Conservation (phyloP, 768 basidiomycete species). For the Suillus americanus region DNA sequence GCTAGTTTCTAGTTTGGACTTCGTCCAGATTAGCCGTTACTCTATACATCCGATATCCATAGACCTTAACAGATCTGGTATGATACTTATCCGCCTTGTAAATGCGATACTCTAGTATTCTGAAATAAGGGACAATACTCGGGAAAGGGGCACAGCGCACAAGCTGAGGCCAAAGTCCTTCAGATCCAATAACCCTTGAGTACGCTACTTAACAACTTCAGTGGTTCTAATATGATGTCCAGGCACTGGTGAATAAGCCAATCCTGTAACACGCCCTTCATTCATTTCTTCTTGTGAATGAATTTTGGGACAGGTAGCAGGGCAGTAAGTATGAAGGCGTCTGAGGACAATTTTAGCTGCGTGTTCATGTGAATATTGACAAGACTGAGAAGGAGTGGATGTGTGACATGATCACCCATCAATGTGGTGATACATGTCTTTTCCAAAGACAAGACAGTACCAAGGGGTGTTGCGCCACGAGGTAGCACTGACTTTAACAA, state of each 20-base stretch:
- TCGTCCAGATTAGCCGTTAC: too few species aligned
- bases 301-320: constrained; percentile 23
- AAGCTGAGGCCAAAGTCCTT: too few species aligned
- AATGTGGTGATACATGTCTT: constrained; percentile 33
- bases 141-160: too few species aligned
- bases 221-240: constrained; percentile 15
- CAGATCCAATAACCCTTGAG: too few species aligned
- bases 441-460: constrained; percentile 29
- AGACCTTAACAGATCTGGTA: too few species aligned
- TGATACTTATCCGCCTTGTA: too few species aligned
- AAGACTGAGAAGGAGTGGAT: constrained; percentile 30
- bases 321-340: constrained; percentile 25
- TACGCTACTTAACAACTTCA: too few species aligned
- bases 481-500: constrained; percentile 15
- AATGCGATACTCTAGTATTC: too few species aligned
- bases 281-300: constrained; percentile 4
- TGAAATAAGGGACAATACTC: too few species aligned
- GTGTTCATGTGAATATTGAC: constrained; percentile 31
- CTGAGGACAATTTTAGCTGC: constrained; percentile 25
- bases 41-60: too few species aligned
- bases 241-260: constrained; percentile 21
- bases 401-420: constrained; percentile 27
- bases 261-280: constrained; percentile 17
- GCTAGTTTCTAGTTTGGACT: too few species aligned
- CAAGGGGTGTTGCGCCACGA: constrained; percentile 17